Percentiles rank a stretch among this genome's conserved stretches.
phyloP scores from a whole-genome alignment of 2,329 filamentous ascomycete genomes.

The Fonsecaea multimorphosa region DNA sequence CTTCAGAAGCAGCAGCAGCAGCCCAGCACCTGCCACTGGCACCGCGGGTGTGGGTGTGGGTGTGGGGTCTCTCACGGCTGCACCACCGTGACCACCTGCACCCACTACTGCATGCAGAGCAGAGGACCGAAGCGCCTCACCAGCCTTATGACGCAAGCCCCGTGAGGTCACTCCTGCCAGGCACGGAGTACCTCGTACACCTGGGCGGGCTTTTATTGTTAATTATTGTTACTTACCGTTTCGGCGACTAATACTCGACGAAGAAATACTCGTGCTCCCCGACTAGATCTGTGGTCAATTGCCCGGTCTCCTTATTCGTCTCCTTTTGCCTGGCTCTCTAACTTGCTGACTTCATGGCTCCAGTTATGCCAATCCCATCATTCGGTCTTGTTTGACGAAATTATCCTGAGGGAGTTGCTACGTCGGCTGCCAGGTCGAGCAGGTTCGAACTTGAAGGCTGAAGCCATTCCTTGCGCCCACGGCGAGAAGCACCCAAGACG shows the following conservation, averaged over 20 bases:
- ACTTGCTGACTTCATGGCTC: not conserved
- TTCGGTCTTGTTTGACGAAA: not conserved
- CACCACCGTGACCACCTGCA: too few species aligned
- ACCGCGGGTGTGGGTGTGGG: not conserved
- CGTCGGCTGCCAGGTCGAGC: not conserved
- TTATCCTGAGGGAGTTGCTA: not conserved
- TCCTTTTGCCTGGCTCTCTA: not conserved
- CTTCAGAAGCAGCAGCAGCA: too few species aligned
- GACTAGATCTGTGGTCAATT: not conserved
- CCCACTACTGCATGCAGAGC: not conserved
- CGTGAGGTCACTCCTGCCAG: not conserved
- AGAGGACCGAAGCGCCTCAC: not conserved
- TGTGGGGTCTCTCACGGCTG: not conserved
- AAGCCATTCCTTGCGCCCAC: not conserved
- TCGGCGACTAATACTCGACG: not conserved
- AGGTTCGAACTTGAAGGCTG: not conserved
- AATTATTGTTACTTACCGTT: not conserved
- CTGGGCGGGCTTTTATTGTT: too few species aligned
- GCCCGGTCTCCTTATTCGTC: not conserved
- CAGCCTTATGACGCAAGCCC: not conserved
- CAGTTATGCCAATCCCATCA: not conserved
- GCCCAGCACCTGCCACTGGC: too few species aligned
- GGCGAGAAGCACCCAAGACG: not conserved
- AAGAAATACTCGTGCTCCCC: not conserved
- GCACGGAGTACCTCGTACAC: not conserved